These are phyloP conservation scores for Scytalidium sp. DNA, from an alignment of 2,329 filamentous ascomycete genomes.

Conservation along the genomic window DNA sequence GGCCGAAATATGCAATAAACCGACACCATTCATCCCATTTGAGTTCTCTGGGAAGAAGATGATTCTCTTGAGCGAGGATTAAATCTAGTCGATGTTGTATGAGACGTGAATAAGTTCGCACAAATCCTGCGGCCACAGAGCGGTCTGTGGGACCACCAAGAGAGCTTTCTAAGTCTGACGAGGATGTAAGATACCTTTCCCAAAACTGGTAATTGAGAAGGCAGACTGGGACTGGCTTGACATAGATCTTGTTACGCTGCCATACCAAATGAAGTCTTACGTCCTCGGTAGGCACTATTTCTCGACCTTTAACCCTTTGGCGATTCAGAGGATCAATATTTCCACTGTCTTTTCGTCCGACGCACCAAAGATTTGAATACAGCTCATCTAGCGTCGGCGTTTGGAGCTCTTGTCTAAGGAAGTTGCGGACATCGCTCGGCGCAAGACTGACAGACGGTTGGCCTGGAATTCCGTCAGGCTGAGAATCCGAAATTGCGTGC, in stretches of 20 bases:
- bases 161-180: background rate
- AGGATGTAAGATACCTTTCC: constrained; percentile 1
- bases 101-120: constrained; percentile 18
- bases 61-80: constrained; percentile 11
- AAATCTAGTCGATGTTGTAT: constrained; percentile 18
- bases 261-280: constrained; percentile 30
- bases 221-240: constrained; percentile 27
- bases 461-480: too few relatives aligned
- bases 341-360: too few relatives aligned
- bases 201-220: constrained; percentile 24
- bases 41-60: constrained; percentile 10
- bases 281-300: constrained; percentile 28
- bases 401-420: too few relatives aligned
- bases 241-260: constrained; percentile 20
- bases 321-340: constrained; percentile 26
- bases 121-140: constrained; percentile 15
- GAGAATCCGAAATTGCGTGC: too few relatives aligned
- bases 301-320: constrained; percentile 23
- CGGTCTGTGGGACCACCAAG: too few relatives aligned
- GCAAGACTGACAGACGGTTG: too few relatives aligned
- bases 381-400: too few relatives aligned
- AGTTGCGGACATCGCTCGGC: too few relatives aligned
- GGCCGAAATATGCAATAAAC: constrained; percentile 14
- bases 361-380: too few relatives aligned
- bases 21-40: constrained; percentile 2